These are phyloP conservation scores for Hymenoscyphus fraxineus DNA, from an alignment of 2,329 filamentous ascomycete species.

Conservation along the genomic window DNA sequence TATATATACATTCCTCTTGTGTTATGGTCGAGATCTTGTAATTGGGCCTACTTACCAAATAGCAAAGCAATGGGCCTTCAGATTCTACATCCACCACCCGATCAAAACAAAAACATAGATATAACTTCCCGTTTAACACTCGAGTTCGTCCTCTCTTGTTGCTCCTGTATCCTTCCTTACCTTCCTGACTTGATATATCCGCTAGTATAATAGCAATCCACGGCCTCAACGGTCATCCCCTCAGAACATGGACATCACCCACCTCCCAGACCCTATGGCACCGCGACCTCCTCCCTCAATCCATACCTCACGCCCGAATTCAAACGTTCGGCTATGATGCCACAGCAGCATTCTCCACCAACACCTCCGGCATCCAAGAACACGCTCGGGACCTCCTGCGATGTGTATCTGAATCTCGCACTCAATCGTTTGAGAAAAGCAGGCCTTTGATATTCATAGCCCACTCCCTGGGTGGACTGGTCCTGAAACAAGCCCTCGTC, in stretches of 20 bases:
- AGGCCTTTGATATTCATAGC: constrained; percentile 22
- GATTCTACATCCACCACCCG: neutral
- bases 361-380: constrained; percentile 15
- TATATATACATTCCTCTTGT: too few species aligned
- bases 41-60: neutral
- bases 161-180: too few species aligned
- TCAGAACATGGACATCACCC: constrained; percentile 28
- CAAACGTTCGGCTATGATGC: constrained; percentile 37
- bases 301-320: constrained; percentile 35
- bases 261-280: constrained; percentile 28
- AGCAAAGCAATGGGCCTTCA: neutral
- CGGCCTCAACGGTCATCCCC: constrained; percentile 30
- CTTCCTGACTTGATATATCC: too few species aligned
- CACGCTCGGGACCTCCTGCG: constrained; percentile 20
- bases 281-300: constrained; percentile 32
- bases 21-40: neutral
- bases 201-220: constrained; percentile 30
- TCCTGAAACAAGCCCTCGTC: constrained; percentile 22
- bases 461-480: constrained; percentile 20
- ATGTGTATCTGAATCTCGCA: constrained; percentile 8
- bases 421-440: constrained; percentile 3
- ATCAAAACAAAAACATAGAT: neutral
- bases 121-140: neutral
- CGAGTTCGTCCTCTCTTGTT: neutral
- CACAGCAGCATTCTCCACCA: constrained; percentile 20